These are phyloP conservation scores for Marsdenia floribunda DNA, from an alignment of 257 asterid genomes.

Conservation along the genomic window DNA sequence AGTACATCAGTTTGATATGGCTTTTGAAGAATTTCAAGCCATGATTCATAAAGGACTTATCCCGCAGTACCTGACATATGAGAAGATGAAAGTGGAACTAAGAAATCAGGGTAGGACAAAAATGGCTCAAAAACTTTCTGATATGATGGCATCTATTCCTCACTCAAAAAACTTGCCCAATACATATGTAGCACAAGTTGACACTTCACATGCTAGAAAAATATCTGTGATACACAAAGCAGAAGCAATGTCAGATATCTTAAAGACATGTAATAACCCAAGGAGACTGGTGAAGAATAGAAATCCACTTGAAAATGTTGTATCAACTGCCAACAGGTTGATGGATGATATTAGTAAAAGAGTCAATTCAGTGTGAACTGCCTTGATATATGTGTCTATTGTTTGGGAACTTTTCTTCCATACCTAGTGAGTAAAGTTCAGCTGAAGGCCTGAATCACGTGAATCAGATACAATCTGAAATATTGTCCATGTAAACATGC, in stretches of 20 bases:
- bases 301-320: constrained; percentile 30
- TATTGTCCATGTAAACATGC: background rate
- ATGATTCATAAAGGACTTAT: constrained; percentile 78
- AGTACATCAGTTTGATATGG: constrained; percentile 47
- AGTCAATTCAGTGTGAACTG: constrained; percentile 4
- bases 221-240: constrained; percentile 54
- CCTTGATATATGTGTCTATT: background rate
- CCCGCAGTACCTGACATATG: constrained; percentile 79
- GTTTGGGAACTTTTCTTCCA: background rate
- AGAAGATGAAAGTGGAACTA: constrained; percentile 42
- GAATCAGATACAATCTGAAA: background rate
- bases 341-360: background rate
- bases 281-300: constrained; percentile 48
- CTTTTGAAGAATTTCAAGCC: constrained; percentile 59
- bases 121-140: constrained; percentile 43
- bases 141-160: constrained; percentile 56
- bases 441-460: background rate
- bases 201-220: constrained; percentile 37
- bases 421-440: background rate
- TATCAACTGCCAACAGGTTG: constrained; percentile 16
- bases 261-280: constrained; percentile 52
- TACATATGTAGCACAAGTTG: constrained; percentile 40
- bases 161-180: constrained; percentile 71
- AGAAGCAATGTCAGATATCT: constrained; percentile 52
- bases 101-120: constrained; percentile 53